Conservation (phyloP, 805 yeast species). For the Wickerhamomyces bisporus region DNA sequence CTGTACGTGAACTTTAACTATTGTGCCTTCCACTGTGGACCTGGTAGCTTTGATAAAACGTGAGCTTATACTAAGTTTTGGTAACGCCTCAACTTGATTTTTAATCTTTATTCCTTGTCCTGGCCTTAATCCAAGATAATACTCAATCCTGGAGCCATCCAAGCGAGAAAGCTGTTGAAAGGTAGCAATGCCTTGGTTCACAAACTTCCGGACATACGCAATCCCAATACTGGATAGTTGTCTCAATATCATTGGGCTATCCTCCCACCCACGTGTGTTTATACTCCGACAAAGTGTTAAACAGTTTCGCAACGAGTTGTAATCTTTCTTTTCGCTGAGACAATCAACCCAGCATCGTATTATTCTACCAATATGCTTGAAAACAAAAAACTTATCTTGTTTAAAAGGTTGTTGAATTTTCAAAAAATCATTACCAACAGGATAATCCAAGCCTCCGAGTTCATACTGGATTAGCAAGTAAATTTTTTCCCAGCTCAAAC, state of each 20-base stretch:
- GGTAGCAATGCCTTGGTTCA: constrained; percentile 28
- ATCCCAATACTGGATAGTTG: constrained; percentile 45
- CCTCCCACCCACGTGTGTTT: constrained; percentile 47
- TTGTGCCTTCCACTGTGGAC: constrained; percentile 6
- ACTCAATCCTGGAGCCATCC: constrained; percentile 33
- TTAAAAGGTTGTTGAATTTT: constrained; percentile 34
- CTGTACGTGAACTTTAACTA: constrained; percentile 21
- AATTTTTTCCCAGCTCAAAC: constrained; percentile 31
- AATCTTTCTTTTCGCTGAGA: constrained; percentile 36
- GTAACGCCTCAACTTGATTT: constrained; percentile 30
- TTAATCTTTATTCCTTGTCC: constrained; percentile 36
- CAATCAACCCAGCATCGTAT: constrained; percentile 41
- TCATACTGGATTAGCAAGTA: constrained; percentile 43
- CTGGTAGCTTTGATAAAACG: constrained; percentile 11
- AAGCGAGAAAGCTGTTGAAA: constrained; percentile 28
- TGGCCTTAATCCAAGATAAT: constrained; percentile 33
- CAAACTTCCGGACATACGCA: constrained; percentile 34
- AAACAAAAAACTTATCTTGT: constrained; percentile 39
- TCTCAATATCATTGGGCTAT: constrained; percentile 35
- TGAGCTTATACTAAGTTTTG: constrained; percentile 27
- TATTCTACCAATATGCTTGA: constrained; percentile 39
- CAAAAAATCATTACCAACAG: constrained; percentile 35
- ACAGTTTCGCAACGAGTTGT: constrained; percentile 33
- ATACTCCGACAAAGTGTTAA: constrained; percentile 36
- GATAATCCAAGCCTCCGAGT: constrained; percentile 44